Conservation (phyloP, 441 rosid genomes). For the Euphorbia schlechtendalii region DNA sequence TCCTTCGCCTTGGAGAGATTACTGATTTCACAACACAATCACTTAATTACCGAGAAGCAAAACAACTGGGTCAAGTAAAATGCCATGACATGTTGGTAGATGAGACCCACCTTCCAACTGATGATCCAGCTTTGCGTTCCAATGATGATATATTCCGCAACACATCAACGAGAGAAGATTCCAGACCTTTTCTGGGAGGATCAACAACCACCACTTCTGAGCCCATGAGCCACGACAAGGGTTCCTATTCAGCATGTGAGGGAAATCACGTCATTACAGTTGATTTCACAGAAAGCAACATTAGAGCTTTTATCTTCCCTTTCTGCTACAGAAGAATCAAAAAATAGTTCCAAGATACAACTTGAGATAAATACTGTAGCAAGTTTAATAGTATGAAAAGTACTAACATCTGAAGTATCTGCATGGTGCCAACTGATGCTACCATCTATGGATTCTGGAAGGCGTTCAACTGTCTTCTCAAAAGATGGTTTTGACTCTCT, state of each 20-base stretch:
- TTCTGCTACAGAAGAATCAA: not conserved
- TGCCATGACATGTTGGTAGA: not conserved
- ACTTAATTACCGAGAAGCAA: constrained; percentile 9
- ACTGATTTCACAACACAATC: constrained; percentile 26
- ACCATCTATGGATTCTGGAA: constrained; percentile 58
- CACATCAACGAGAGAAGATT: constrained; percentile 61
- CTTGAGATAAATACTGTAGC: constrained; percentile 2
- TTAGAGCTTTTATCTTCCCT: not conserved
- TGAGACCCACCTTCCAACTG: constrained; percentile 42
- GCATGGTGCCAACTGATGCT: constrained; percentile 92
- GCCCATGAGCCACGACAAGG: constrained; percentile 84
- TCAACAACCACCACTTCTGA: constrained; percentile 81
- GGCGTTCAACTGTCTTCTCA: constrained; percentile 73
- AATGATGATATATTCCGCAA: constrained; percentile 44
- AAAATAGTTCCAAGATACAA: not conserved
- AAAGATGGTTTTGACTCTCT: constrained; percentile 83
- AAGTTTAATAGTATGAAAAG: constrained; percentile 5
- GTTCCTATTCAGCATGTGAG: constrained; percentile 48
- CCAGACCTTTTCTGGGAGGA: constrained; percentile 95
- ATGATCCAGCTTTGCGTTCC: constrained; percentile 41
- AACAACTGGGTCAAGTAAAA: not conserved
- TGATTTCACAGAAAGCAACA: constrained; percentile 5
- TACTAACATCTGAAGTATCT: constrained; percentile 61
- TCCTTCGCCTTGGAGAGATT: constrained; percentile 41
- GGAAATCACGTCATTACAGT: constrained; percentile 12